Conservation (phyloP, 2,329 filamentous ascomycete species). For the Gaeumannomyces sp. region DNA sequence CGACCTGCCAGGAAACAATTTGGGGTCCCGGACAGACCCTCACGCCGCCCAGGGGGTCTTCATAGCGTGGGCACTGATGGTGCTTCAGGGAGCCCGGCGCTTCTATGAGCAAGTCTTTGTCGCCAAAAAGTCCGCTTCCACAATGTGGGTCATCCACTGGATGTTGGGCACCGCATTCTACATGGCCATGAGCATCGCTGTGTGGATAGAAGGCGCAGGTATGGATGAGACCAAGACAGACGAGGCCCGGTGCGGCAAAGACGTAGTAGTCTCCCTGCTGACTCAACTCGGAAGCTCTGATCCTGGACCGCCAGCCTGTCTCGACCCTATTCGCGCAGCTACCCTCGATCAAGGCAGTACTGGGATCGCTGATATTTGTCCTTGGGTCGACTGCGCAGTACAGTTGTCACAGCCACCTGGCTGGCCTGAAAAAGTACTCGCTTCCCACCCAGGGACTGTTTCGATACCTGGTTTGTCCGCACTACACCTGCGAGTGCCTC, state of each 20-base stretch:
- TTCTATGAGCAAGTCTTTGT: constrained; percentile 68
- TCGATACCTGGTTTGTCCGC: constrained; percentile 68
- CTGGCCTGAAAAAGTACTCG: constrained; percentile 72
- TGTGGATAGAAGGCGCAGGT: constrained; percentile 83
- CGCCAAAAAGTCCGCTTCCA: constrained; percentile 60
- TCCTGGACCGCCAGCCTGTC: not conserved
- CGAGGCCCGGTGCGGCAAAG: not conserved
- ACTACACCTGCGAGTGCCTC: constrained; percentile 84
- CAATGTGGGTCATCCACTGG: constrained; percentile 86
- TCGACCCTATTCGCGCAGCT: not conserved
- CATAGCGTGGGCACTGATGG: constrained; percentile 66
- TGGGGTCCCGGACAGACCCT: constrained; percentile 11
- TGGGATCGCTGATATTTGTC: constrained; percentile 46
- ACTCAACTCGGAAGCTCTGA: not conserved
- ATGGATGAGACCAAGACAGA: constrained; percentile 24
- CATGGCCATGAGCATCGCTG: constrained; percentile 59
- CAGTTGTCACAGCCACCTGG: constrained; percentile 64
- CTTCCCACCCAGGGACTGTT: constrained; percentile 72
- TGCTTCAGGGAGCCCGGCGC: constrained; percentile 67
- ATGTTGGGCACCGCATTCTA: constrained; percentile 75
- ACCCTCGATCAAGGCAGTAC: not conserved
- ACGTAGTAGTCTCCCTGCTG: not conserved
- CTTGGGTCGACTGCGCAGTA: constrained; percentile 69
- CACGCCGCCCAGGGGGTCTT: constrained; percentile 37
- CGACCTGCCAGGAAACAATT: not conserved